Conservation (phyloP, 2,329 filamentous ascomycete species). For the Aureobasidium sp. region DNA sequence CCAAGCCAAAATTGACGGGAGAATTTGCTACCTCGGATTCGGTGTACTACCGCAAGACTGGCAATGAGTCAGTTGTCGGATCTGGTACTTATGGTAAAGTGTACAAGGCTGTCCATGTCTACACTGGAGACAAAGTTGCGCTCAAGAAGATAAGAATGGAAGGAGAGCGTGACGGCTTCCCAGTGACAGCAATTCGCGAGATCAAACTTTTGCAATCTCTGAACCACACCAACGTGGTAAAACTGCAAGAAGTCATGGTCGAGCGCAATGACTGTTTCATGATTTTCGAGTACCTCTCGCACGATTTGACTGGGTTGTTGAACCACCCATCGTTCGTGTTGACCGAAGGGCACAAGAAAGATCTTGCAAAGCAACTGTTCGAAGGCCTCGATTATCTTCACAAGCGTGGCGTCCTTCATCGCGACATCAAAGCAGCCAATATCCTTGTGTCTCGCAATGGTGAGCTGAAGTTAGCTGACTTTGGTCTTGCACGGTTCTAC, state of each 20-base stretch:
- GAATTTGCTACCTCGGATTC: conserved; percentile 75
- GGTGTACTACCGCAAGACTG: conserved; percentile 89
- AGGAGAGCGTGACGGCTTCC: conserved; percentile 82
- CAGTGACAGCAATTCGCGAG: conserved; percentile 82
- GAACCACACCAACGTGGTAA: conserved; percentile 73
- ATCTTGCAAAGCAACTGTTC: conserved; percentile 87
- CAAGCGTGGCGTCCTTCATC: conserved; percentile 83
- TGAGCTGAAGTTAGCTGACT: conserved; percentile 86
- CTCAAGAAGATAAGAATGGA: conserved; percentile 92
- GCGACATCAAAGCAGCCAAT: conserved; percentile 97
- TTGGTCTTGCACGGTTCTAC: conserved; percentile 92
- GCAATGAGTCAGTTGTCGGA: conserved; percentile 94
- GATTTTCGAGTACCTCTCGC: conserved; percentile 97
- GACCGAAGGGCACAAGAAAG: conserved; percentile 78
- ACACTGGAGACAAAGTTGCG: conserved; percentile 73
- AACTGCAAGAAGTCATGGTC: conserved; percentile 88
- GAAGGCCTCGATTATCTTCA: conserved; percentile 92
- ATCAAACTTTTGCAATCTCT: conserved; percentile 87
- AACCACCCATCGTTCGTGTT: conserved; percentile 91
- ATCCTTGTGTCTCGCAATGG: conserved; percentile 89
- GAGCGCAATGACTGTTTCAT: conserved; percentile 99
- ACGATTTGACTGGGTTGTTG: conserved; percentile 88
- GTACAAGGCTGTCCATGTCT: conserved; percentile 90
- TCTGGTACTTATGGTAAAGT: conserved; percentile 95
- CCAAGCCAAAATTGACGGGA: conserved; percentile 59